Conservation (phyloP, 2,329 filamentous ascomycete genomes). For the Paecilomyces variotii region DNA sequence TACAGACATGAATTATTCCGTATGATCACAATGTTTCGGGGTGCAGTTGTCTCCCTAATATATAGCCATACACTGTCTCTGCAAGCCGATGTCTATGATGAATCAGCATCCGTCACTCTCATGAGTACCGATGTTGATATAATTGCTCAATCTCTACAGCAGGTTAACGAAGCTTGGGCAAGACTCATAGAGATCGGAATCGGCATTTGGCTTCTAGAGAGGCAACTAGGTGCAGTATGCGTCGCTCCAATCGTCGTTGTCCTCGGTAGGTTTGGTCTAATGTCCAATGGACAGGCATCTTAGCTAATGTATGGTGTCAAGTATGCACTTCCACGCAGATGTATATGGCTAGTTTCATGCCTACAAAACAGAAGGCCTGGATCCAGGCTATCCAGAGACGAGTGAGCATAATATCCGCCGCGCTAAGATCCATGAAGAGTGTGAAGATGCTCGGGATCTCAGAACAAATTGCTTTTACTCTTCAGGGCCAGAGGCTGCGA, state of each 20-base stretch:
- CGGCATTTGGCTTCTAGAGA: constrained; percentile 23
- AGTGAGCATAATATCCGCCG: constrained; percentile 32
- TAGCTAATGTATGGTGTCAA: constrained; percentile 3
- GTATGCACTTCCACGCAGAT: constrained; percentile 5
- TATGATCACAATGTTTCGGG: constrained; percentile 29
- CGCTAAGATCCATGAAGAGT: constrained; percentile 34
- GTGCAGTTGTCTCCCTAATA: constrained; percentile 37
- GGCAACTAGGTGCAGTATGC: constrained; percentile 24
- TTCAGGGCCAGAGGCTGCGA: not conserved
- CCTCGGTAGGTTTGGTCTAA: constrained; percentile 13
- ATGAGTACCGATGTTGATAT: constrained; percentile 42
- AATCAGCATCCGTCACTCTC: constrained; percentile 35
- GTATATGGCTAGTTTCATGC: constrained; percentile 11
- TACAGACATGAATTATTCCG: constrained; percentile 30
- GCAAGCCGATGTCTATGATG: constrained; percentile 21
- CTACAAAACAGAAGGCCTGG: constrained; percentile 29
- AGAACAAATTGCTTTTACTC: not conserved
- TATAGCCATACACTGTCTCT: constrained; percentile 39
- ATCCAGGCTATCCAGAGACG: constrained; percentile 35
- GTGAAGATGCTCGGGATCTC: constrained; percentile 34
- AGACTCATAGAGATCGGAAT: constrained; percentile 27
- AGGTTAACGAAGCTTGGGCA: constrained; percentile 22
- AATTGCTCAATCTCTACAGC: not conserved
- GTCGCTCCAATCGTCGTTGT: constrained; percentile 24
- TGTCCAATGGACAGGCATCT: not conserved